Evolutionary conservation across 306 rosid species (phyloP).

Genomic region (Vigna mungo): DNA sequence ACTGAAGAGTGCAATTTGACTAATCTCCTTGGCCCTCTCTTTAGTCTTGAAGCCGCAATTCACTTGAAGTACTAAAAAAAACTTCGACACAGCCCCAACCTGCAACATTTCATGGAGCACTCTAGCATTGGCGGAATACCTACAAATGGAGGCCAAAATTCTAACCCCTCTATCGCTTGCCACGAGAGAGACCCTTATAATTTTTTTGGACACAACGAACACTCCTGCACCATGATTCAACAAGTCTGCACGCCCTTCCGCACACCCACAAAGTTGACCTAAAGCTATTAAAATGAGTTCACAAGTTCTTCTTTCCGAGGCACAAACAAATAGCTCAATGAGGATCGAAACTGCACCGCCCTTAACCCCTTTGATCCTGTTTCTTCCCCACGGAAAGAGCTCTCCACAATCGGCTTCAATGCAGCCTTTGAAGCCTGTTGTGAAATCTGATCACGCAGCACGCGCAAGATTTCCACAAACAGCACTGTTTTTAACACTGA

Average conservation of each 20-base stretch:
- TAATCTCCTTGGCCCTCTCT: conserved; percentile 71
- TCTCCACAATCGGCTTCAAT: conserved; percentile 70
- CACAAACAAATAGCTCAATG: conserved; percentile 61
- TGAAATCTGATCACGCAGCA: conserved; percentile 60
- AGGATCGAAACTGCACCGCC: conserved; percentile 54
- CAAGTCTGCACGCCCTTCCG: conserved; percentile 81
- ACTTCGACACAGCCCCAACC: conserved; percentile 75
- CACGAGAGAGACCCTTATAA: conserved; percentile 68
- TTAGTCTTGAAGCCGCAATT: conserved; percentile 66
- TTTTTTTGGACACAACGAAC: conserved; percentile 78
- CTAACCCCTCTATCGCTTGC: conserved; percentile 75
- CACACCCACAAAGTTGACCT: conserved; percentile 77
- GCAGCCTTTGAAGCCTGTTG: conserved; percentile 69
- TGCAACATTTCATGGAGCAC: conserved; percentile 75
- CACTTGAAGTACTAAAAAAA: conserved; percentile 80
- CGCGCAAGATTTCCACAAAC: conserved; percentile 49
- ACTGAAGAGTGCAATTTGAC: conserved; percentile 69
- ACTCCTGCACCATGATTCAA: conserved; percentile 72
- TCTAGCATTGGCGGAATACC: conserved; percentile 60
- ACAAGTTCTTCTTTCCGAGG: conserved; percentile 51
- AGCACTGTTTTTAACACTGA: conserved; percentile 39
- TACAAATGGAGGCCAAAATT: conserved; percentile 63
- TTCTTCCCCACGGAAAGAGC: conserved; percentile 82
- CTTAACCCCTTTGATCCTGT: conserved; percentile 79
- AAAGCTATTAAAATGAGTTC: conserved; percentile 61